Evolutionary conservation across 2,329 filamentous ascomycete genomes (phyloP).

Genomic region (Cordyceps farinosa): DNA sequence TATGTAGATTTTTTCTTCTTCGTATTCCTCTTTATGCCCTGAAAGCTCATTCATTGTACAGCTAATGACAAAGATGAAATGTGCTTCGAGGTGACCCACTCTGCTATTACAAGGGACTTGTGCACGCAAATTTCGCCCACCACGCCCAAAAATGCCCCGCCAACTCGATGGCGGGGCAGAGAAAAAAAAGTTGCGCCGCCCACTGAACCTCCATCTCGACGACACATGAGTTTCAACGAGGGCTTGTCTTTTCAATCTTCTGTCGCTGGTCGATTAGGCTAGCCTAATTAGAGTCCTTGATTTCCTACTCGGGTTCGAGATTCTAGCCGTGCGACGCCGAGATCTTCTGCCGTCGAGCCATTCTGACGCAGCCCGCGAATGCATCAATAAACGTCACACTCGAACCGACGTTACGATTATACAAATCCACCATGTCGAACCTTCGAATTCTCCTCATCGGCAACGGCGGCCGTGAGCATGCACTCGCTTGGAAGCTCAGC

Average conservation of each 20-base stretch:
- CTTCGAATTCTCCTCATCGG: constrained; percentile 81
- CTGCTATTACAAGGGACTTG: too few species aligned
- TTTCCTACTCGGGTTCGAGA: background rate
- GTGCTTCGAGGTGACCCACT: too few species aligned
- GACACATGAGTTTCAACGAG: background rate
- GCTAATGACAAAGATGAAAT: too few species aligned
- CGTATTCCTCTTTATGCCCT: too few species aligned
- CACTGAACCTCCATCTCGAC: background rate
- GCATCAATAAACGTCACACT: background rate
- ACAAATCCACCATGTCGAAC: constrained; percentile 27
- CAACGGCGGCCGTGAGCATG: constrained; percentile 92
- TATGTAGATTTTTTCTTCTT: too few species aligned
- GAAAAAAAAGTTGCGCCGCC: constrained; percentile 4
- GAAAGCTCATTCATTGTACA: too few species aligned
- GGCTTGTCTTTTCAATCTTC: background rate
- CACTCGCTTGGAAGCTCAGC: constrained; percentile 88
- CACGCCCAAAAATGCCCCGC: background rate
- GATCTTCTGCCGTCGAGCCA: background rate
- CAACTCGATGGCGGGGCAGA: constrained; percentile 4
- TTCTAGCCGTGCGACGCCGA: background rate
- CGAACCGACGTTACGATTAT: background rate
- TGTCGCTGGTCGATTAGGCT: constrained; percentile 5
- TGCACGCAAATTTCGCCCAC: too few species aligned
- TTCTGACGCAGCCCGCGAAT: background rate
- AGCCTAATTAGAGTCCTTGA: background rate